Evolutionary conservation across 805 yeast genomes (phyloP).

Genomic region (Pichia ethanolica): DNA sequence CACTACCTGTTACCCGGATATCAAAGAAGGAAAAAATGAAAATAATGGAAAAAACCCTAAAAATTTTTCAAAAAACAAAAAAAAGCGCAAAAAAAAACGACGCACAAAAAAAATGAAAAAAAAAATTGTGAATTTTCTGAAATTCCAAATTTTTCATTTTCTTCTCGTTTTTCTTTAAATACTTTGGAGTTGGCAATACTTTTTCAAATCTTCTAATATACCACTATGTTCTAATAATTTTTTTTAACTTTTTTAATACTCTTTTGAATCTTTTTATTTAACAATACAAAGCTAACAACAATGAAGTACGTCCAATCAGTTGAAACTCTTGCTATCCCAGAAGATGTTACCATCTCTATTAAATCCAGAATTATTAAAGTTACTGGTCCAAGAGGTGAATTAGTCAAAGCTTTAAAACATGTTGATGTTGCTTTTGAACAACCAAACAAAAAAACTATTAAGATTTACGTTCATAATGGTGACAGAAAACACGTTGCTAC

Average conservation of each 20-base stretch:
- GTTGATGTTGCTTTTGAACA: conserved; percentile 89
- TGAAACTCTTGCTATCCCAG: conserved; percentile 65
- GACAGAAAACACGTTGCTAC: conserved; percentile 99
- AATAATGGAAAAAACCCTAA: too few species aligned
- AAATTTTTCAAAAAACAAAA: too few species aligned
- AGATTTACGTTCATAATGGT: conserved; percentile 94
- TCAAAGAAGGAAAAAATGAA: too few species aligned
- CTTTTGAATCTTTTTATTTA: too few species aligned
- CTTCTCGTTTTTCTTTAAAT: background rate
- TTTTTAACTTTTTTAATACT: too few species aligned
- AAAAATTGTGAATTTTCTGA: too few species aligned
- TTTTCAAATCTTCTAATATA: background rate
- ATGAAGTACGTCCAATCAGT: conserved; percentile 61
- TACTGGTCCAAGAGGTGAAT: conserved; percentile 95
- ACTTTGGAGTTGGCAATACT: background rate
- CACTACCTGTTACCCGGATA: background rate
- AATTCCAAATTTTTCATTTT: background rate
- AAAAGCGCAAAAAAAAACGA: background rate
- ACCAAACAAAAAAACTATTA: conserved; percentile 63
- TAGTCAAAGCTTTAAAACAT: conserved; percentile 87
- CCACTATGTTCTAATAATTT: too few species aligned
- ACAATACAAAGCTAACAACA: conserved; percentile 5
- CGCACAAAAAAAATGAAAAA: conserved; percentile 4
- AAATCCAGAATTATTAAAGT: conserved; percentile 87
- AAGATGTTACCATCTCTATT: conserved; percentile 86